phyloP scores from a whole-genome alignment of 345 rosid genomes.

The Populus tremula region DNA sequence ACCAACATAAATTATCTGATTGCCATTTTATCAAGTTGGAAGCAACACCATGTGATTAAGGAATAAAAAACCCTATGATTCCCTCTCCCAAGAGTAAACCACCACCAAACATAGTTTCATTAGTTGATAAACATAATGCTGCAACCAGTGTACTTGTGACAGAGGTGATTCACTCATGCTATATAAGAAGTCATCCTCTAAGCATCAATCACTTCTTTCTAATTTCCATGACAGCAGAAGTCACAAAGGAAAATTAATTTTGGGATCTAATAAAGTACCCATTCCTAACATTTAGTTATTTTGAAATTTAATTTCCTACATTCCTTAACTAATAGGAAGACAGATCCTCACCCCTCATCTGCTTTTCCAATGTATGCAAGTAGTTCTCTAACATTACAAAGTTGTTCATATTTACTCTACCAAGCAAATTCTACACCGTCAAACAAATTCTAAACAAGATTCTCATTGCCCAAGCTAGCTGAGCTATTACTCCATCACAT shows the following conservation, averaged over 20 bases:
- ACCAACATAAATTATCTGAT: background rate
- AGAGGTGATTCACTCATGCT: background rate
- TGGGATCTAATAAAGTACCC: background rate
- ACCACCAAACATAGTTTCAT: background rate
- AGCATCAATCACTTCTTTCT: background rate
- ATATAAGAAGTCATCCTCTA: background rate
- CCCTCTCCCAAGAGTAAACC: background rate
- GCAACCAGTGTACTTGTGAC: background rate
- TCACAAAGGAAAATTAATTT: background rate
- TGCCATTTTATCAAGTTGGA: background rate
- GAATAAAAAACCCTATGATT: background rate
- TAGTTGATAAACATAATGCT: background rate
- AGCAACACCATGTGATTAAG: background rate
- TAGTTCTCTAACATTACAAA: background rate
- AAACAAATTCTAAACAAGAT: background rate
- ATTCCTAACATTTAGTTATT: background rate
- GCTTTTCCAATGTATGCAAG: background rate
- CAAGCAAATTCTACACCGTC: background rate
- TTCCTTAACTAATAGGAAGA: background rate
- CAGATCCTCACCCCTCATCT: background rate
- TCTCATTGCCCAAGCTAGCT: background rate
- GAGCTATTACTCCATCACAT: background rate
- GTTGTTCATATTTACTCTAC: background rate
- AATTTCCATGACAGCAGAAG: background rate
- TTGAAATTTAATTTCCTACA: background rate